Conservation (phyloP, 441 rosid species). For the Adansonia gregorii region DNA sequence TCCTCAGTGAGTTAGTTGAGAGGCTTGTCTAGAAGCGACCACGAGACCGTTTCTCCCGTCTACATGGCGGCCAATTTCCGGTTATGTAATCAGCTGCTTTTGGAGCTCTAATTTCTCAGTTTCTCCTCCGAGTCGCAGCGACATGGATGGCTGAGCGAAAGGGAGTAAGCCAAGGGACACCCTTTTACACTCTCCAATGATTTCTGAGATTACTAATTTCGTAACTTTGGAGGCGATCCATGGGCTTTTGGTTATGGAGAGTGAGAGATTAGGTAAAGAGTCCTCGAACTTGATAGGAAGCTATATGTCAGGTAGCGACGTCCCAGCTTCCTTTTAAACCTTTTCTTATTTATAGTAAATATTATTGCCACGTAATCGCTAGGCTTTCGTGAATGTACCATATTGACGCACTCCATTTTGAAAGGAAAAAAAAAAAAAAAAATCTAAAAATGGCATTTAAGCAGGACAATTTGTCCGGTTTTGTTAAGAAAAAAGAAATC, state of each 20-base stretch:
- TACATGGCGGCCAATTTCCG: conserved; percentile 31
- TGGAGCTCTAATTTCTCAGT: not conserved
- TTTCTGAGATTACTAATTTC: conserved; percentile 17
- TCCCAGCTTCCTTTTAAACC: conserved; percentile 16
- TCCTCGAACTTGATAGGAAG: conserved; percentile 20
- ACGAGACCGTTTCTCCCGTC: conserved; percentile 37
- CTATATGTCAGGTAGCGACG: not conserved
- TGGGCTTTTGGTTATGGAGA: conserved; percentile 2
- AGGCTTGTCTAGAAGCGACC: conserved; percentile 46
- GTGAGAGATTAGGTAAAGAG: conserved; percentile 6
- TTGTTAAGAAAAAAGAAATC: not conserved
- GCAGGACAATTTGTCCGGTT: not conserved
- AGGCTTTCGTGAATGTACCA: not conserved
- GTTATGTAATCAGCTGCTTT: not conserved
- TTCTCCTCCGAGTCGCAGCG: not conserved
- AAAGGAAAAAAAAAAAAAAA: too few relatives aligned
- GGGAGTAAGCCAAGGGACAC: not conserved
- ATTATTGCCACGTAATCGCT: conserved; percentile 36
- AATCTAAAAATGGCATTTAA: not conserved
- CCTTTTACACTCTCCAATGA: not conserved
- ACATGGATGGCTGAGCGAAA: conserved; percentile 12
- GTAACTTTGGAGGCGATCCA: conserved; percentile 19
- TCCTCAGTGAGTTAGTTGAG: conserved; percentile 51
- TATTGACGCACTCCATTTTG: not conserved
- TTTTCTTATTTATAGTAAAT: not conserved